Conservation (phyloP, 495 filamentous ascomycete species). For the Penicillium atrosanguineum region DNA sequence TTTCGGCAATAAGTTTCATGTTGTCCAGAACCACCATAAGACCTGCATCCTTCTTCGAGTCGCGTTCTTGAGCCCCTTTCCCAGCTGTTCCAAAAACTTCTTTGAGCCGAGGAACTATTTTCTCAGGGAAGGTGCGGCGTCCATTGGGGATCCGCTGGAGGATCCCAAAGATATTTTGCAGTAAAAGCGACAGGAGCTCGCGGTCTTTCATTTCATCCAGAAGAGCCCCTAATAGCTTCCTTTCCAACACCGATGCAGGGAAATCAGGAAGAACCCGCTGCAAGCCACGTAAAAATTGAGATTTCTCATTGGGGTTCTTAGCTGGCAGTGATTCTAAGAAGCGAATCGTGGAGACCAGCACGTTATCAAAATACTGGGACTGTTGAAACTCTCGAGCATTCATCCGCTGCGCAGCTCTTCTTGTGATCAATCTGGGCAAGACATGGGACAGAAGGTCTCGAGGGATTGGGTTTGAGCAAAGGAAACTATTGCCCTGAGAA, state of each 20-base stretch:
- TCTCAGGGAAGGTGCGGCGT: constrained; percentile 74
- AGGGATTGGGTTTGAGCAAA: constrained; percentile 74
- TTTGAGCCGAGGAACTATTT: constrained; percentile 76
- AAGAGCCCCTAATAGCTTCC: constrained; percentile 83
- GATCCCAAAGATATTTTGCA: constrained; percentile 90
- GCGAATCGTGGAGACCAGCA: constrained; percentile 90
- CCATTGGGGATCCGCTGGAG: constrained; percentile 71
- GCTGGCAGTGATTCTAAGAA: constrained; percentile 88
- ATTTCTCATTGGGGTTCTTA: constrained; percentile 88
- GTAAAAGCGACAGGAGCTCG: constrained; percentile 74
- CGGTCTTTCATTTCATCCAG: constrained; percentile 92
- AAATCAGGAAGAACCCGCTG: constrained; percentile 85
- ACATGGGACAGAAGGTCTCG: constrained; percentile 71
- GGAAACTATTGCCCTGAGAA: constrained; percentile 74
- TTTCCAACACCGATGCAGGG: constrained; percentile 87
- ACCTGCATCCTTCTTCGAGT: constrained; percentile 81
- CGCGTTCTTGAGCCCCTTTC: constrained; percentile 61
- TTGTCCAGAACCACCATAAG: constrained; percentile 87
- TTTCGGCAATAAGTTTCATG: constrained; percentile 66
- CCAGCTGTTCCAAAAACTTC: constrained; percentile 69
- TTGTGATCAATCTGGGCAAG: constrained; percentile 78
- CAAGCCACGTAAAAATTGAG: constrained; percentile 85
- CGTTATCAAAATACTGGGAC: constrained; percentile 93
- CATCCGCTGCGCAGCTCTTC: constrained; percentile 80
- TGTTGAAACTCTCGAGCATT: constrained; percentile 91